phyloP scores from a whole-genome alignment of 2,329 filamentous ascomycete species.

The Rutstroemia sp. region DNA sequence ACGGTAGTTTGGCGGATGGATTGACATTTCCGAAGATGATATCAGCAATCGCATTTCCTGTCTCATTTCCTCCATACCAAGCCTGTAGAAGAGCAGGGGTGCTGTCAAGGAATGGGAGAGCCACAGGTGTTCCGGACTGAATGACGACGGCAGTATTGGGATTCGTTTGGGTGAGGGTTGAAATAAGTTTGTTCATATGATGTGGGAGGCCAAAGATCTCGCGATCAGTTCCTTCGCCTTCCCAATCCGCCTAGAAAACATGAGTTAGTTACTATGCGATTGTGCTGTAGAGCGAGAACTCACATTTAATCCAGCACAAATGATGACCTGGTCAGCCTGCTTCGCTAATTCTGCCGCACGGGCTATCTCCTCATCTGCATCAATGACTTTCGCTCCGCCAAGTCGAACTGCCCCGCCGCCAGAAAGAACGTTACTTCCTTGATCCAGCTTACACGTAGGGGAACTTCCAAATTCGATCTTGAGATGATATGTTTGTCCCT shows the following conservation, averaged over 20 bases:
- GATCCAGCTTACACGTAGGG: slow-evolving; percentile 48
- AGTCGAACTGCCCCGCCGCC: slow-evolving; percentile 55
- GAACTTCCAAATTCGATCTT: slow-evolving; percentile 43
- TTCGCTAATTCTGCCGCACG: slow-evolving; percentile 59
- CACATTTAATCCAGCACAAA: slow-evolving; percentile 67
- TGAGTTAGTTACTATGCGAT: slow-evolving; percentile 36
- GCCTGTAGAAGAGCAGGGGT: slow-evolving; percentile 58
- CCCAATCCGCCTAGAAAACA: slow-evolving; percentile 40
- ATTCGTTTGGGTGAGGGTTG: slow-evolving; percentile 45
- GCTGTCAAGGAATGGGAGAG: slow-evolving; percentile 59
- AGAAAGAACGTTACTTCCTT: slow-evolving; percentile 39
- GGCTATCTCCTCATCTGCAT: slow-evolving; percentile 51
- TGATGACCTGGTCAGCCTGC: slow-evolving; percentile 64
- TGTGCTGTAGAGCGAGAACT: slow-evolving; percentile 35
- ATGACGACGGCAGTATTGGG: slow-evolving; percentile 65
- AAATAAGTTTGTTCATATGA: slow-evolving; percentile 34
- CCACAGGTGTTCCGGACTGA: slow-evolving; percentile 69
- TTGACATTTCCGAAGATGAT: slow-evolving; percentile 57
- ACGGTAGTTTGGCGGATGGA: slow-evolving; percentile 63
- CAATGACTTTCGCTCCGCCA: slow-evolving; percentile 51
- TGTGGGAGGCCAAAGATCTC: slow-evolving; percentile 22
- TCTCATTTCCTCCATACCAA: slow-evolving; percentile 86
- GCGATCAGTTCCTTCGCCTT: slow-evolving; percentile 29
- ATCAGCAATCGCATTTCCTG: slow-evolving; percentile 73
- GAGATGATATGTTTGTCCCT: slow-evolving; percentile 28